Conservation (phyloP, 768 basidiomycete species). For the Trametes cinnabarina region DNA sequence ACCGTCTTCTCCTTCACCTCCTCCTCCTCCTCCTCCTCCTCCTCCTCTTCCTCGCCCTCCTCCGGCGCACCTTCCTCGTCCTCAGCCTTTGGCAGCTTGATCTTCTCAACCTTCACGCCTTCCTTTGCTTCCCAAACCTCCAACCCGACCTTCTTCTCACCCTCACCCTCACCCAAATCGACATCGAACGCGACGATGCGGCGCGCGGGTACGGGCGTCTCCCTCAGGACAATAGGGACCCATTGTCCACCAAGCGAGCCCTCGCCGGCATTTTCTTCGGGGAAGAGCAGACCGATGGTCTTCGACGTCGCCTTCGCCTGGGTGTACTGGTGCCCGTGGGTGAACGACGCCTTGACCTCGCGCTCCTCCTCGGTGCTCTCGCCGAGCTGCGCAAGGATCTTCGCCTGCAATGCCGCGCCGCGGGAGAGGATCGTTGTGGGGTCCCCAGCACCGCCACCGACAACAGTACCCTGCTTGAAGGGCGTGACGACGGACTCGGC, state of each 20-base stretch:
- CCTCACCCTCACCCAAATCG: conserved; percentile 40
- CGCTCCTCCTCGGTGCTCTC: conserved; percentile 41
- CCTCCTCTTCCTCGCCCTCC: conserved; percentile 56
- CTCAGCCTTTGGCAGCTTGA: conserved; percentile 45
- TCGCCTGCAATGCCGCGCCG: conserved; percentile 76
- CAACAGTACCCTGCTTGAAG: conserved; percentile 62
- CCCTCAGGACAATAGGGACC: conserved; percentile 63
- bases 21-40: conserved; percentile 56
- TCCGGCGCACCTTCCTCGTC: conserved; percentile 47
- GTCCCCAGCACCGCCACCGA: conserved; percentile 72
- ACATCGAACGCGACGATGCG: conserved; percentile 60
- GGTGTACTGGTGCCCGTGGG: conserved; percentile 38
- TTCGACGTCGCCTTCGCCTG: conserved; percentile 55
- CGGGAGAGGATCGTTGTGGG: conserved; percentile 75
- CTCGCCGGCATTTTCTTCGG: conserved; percentile 42
- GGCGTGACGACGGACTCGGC: conserved; percentile 61
- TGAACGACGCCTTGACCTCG: conserved; percentile 52
- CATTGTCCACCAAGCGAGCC: conserved; percentile 56
- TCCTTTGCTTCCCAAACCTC: conserved; percentile 82
- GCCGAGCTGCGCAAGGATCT: conserved; percentile 50
- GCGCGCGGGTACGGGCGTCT: conserved; percentile 70
- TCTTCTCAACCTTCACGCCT: conserved; percentile 59
- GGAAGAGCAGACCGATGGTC: conserved; percentile 68
- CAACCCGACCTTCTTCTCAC: conserved; percentile 49
- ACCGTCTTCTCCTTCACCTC: conserved; percentile 64